Evolutionary conservation across 148 eudicot species (phyloP).

Genomic region (Chenopodium formosanum): DNA sequence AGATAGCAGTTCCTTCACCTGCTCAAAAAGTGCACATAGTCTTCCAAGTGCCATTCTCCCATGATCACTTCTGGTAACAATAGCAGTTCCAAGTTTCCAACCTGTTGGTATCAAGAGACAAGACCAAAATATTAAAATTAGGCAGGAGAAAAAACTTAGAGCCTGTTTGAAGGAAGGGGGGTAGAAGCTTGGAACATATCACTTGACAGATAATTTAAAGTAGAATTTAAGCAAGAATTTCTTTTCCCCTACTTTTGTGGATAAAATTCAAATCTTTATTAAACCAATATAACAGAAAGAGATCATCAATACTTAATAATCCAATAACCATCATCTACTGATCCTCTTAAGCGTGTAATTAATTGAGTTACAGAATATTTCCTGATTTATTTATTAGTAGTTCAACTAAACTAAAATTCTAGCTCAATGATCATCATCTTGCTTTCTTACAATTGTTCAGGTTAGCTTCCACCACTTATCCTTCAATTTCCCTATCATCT

Average conservation of each 20-base stretch:
- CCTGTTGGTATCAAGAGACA: constrained; percentile 37
- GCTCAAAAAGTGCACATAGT: constrained; percentile 91
- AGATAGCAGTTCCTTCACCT: constrained; percentile 40
- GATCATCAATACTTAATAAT: neutral
- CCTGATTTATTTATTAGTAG: too few relatives aligned
- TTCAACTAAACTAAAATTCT: neutral
- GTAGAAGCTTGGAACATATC: neutral
- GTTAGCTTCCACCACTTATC: neutral
- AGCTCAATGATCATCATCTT: neutral
- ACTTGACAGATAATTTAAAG: neutral
- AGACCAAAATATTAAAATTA: too few relatives aligned
- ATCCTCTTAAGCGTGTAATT: neutral
- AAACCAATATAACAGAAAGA: neutral
- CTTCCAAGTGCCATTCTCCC: constrained; percentile 97
- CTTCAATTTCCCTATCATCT: neutral
- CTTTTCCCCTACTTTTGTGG: neutral
- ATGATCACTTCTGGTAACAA: constrained; percentile 89
- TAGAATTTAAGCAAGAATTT: neutral
- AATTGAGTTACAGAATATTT: neutral
- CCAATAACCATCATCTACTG: neutral
- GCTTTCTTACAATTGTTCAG: neutral
- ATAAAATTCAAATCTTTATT: neutral
- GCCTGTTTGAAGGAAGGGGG: too few relatives aligned
- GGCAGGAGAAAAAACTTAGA: neutral
- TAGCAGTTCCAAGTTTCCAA: constrained; percentile 98